Evolutionary conservation across 805 yeast species (phyloP), one percentile per base, ranked within the genome.

Genomic region (Candida ponderosae): DNA sequence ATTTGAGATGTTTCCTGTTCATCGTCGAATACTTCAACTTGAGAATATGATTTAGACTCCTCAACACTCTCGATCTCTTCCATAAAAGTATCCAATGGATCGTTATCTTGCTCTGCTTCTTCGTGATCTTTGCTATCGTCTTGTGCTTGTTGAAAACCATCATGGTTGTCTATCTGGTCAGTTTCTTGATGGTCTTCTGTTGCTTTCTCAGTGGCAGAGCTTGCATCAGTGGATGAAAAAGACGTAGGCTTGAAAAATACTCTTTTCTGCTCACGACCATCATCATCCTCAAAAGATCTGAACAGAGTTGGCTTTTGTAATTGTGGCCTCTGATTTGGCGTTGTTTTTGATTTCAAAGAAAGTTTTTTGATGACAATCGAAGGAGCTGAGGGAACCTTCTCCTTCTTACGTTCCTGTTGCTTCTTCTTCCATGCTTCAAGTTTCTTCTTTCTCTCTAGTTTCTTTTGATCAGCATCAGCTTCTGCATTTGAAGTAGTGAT

Each of bases 371-470:
- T 10, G 16, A 31, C 15, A 26, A 31, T 26, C 3, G 31, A 21
- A 24, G 39, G 8, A 18, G 28, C 13, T 17, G 30, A 41, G 42
- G 7, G 31, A 31, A 43, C 50, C 28, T 41, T 43, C 17, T 40
- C 50, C 35, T 30, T 51, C 52, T 46, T 57, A 36, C 43, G 31
- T 37, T 44, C 53, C 18, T 44, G 48, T 39, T 59, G 63, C 45
- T 62, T 66, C 57, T 54, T 60, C 52, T 72, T 74, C 80, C 81
- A 76, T 19, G 72, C 75, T 39, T 69, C 73, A 0, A 74, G 50
- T 40, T 69, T 62, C 42, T 56, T 53, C 32, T 60, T 63, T 32
- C 70, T 58, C 30, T 56, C 60, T 18, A 39, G 43, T 36, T 45
- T 48, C 43, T 47, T 49, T 13, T 36, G 29, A 18, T 42, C 53